A percentile compares a stretch with the other conserved stretches of the same genome.
Evolutionary conservation across 768 basidiomycete genomes (phyloP).

Genomic region (Tubosaeta sp.): DNA sequence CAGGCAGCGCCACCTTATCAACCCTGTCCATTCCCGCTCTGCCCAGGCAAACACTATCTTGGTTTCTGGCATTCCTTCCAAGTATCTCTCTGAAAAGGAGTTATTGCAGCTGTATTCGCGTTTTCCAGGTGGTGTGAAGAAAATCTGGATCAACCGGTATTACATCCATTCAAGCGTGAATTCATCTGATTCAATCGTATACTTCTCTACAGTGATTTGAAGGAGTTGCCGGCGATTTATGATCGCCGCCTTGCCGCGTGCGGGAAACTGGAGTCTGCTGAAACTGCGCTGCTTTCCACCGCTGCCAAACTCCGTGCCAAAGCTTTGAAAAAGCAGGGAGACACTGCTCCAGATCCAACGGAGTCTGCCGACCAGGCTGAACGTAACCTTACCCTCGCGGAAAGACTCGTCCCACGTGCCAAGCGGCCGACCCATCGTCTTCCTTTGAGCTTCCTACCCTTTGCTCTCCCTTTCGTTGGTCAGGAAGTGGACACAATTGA

Average conservation of each 20-base stretch:
- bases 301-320: slow-evolving; percentile 68
- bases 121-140: slow-evolving; percentile 86
- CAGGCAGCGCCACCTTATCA: slow-evolving; percentile 80
- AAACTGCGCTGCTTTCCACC: slow-evolving; percentile 70
- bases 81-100: slow-evolving; percentile 68
- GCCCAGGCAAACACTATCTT: slow-evolving; percentile 90
- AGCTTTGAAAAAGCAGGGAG: slow-evolving; percentile 43
- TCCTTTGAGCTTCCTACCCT: slow-evolving; percentile 46
- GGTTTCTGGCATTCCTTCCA: slow-evolving; percentile 81
- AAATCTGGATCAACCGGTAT: slow-evolving; percentile 88
- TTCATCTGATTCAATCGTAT: not conserved
- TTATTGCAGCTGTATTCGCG: slow-evolving; percentile 68
- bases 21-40: slow-evolving; percentile 64
- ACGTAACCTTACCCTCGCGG: slow-evolving; percentile 35
- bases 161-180: slow-evolving; percentile 7
- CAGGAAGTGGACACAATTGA: slow-evolving; percentile 92
- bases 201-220: slow-evolving; percentile 55
- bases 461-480: slow-evolving; percentile 64
- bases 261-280: slow-evolving; percentile 80
- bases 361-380: slow-evolving; percentile 27
- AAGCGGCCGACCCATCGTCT: slow-evolving; percentile 81
- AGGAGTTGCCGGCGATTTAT: slow-evolving; percentile 80
- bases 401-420: slow-evolving; percentile 58
- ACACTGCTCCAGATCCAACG: slow-evolving; percentile 14
- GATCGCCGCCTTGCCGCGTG: slow-evolving; percentile 71